phyloP scores from a whole-genome alignment of 768 basidiomycete species.

The Trametes meyenii region DNA sequence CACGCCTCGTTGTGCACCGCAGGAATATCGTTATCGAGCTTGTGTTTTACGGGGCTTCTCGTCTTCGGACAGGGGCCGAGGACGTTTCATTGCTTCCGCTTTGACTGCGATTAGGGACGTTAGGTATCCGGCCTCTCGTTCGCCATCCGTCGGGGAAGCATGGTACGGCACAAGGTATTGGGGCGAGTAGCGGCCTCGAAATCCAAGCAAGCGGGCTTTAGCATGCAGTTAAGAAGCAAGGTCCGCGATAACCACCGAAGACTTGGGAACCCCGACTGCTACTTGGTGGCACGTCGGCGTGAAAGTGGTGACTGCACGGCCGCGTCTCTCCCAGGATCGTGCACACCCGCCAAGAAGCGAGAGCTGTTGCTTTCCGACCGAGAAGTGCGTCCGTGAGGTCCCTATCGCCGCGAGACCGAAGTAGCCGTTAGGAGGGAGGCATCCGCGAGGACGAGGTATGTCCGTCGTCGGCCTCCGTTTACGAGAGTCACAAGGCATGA shows the following conservation, averaged over 20 bases:
- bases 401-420: neutral
- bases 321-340: neutral
- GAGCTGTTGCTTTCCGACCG: conserved; percentile 1
- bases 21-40: too few species aligned
- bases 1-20: too few species aligned
- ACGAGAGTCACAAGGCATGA: too few species aligned
- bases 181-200: too few species aligned
- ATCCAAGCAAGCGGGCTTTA: too few species aligned
- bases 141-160: too few species aligned
- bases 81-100: too few species aligned
- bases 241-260: neutral
- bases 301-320: neutral
- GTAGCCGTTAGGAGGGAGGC: neutral
- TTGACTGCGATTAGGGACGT: too few species aligned
- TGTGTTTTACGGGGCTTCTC: too few species aligned
- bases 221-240: neutral
- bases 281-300: neutral
- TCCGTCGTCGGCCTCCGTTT: neutral
- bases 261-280: neutral
- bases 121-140: too few species aligned
- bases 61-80: too few species aligned
- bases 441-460: neutral
- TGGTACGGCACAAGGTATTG: too few species aligned
- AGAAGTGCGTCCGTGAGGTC: neutral
- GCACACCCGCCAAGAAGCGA: neutral